A percentile compares a stretch with the other conserved stretches of the same genome.
phyloP scores from a whole-genome alignment of 495 filamentous ascomycete species.

The Elaphomyces granulatus region DNA sequence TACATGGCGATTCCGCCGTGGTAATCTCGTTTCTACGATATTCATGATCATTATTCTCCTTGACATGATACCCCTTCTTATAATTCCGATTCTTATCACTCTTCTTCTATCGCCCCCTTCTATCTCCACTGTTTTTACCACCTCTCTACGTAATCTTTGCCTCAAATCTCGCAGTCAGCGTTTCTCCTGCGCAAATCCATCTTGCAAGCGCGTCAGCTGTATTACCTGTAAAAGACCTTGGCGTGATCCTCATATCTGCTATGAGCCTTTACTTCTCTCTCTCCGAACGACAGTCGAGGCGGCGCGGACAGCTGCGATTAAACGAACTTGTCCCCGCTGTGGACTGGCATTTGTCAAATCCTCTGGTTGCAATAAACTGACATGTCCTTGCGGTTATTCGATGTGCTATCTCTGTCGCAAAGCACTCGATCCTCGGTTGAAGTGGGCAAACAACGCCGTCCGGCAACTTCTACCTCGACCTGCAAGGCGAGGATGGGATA shows the following conservation, averaged over 20 bases:
- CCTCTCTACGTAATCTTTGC: constrained; percentile 46
- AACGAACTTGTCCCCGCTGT: constrained; percentile 87
- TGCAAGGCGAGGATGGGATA: constrained; percentile 2
- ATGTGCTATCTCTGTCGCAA: constrained; percentile 18
- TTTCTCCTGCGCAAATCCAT: constrained; percentile 56
- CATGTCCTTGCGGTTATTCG: constrained; percentile 25
- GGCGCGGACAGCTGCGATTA: constrained; percentile 83
- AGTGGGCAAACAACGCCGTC: constrained; percentile 2
- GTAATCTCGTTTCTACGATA: constrained; percentile 25
- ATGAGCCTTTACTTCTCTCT: constrained; percentile 47
- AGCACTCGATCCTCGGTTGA: constrained; percentile 23
- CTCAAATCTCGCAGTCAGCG: constrained; percentile 49
- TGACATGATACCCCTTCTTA: constrained; percentile 39
- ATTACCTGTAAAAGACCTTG: constrained; percentile 54
- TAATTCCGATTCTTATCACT: constrained; percentile 34
- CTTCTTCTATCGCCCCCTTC: constrained; percentile 26
- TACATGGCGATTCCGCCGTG: constrained; percentile 37
- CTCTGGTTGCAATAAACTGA: constrained; percentile 89
- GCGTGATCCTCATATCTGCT: constrained; percentile 54
- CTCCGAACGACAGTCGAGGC: constrained; percentile 79
- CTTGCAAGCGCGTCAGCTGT: constrained; percentile 58
- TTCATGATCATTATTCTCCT: constrained; percentile 24
- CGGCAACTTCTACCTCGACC: constrained; percentile 10
- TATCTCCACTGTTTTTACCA: constrained; percentile 27
- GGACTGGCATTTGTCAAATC: constrained; percentile 82